Conservation (phyloP, 2,329 filamentous ascomycete genomes). For the Hypomyces rosellus region DNA sequence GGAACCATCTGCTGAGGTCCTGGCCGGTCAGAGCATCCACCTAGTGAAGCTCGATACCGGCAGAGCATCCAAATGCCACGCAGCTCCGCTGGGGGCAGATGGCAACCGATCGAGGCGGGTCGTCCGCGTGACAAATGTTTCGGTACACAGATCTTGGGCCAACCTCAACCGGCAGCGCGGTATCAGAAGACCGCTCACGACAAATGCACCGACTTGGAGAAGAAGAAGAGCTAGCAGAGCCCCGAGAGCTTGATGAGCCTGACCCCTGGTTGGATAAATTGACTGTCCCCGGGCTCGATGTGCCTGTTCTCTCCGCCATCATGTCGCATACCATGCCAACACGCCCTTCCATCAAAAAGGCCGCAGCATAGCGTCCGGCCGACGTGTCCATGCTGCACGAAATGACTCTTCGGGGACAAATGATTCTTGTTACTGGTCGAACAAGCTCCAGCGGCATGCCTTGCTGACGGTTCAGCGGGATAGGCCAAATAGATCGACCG, state of each 20-base stretch:
- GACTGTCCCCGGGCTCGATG: conserved; percentile 8
- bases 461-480: conserved; percentile 19
- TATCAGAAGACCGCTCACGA: conserved; percentile 14
- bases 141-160: conserved; percentile 29
- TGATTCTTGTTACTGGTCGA: conserved; percentile 43
- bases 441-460: conserved; percentile 23
- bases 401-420: conserved; percentile 51
- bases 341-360: conserved; percentile 53
- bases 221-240: background rate
- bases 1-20: conserved; percentile 49
- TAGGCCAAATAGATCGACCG: conserved; percentile 19
- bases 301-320: conserved; percentile 15
- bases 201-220: conserved; percentile 18
- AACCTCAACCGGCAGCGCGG: conserved; percentile 25
- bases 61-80: conserved; percentile 58
- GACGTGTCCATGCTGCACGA: conserved; percentile 59
- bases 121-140: conserved; percentile 53
- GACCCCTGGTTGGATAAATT: conserved; percentile 3
- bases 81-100: conserved; percentile 59
- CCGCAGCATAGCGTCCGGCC: conserved; percentile 47
- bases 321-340: conserved; percentile 57
- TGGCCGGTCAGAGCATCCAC: conserved; percentile 40
- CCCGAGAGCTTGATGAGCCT: conserved; percentile 2
- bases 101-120: conserved; percentile 58
- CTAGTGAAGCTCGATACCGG: conserved; percentile 59